These are phyloP conservation scores for Haplosporangium sp. DNA, from an alignment of 371 early-diverging fungal genomes.

Conservation along the genomic window DNA sequence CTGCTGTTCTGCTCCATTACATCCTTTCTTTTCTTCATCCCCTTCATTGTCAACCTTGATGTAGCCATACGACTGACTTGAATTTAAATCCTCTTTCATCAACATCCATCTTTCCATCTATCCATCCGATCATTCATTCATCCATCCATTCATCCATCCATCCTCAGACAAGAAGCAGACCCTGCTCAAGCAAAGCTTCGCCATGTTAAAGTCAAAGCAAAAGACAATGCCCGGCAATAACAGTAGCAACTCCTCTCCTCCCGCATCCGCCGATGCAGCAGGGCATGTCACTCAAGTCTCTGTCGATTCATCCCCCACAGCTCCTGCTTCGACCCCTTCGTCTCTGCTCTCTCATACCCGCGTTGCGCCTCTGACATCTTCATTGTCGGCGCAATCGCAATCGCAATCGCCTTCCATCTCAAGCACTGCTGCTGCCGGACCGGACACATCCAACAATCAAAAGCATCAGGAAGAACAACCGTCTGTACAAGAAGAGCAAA, in stretches of 20 bases:
- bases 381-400: background rate
- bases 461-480: no score
- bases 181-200: constrained; percentile 3
- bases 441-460: no score
- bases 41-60: no score
- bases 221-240: background rate
- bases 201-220: constrained; percentile 6
- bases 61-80: no score
- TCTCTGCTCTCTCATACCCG: background rate
- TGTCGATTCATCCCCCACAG: background rate
- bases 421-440: no score
- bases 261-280: background rate
- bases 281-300: background rate
- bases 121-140: background rate
- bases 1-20: no score
- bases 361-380: background rate
- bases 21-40: background rate
- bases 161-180: constrained; percentile 5
- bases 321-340: background rate
- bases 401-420: background rate
- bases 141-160: background rate
- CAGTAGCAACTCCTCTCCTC: no score
- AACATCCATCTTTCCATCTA: background rate
- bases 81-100: no score
- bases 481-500: no score